These are phyloP conservation scores for Scytalidium lignicola DNA, from an alignment of 2,329 filamentous ascomycete genomes.

Conservation along the genomic window DNA sequence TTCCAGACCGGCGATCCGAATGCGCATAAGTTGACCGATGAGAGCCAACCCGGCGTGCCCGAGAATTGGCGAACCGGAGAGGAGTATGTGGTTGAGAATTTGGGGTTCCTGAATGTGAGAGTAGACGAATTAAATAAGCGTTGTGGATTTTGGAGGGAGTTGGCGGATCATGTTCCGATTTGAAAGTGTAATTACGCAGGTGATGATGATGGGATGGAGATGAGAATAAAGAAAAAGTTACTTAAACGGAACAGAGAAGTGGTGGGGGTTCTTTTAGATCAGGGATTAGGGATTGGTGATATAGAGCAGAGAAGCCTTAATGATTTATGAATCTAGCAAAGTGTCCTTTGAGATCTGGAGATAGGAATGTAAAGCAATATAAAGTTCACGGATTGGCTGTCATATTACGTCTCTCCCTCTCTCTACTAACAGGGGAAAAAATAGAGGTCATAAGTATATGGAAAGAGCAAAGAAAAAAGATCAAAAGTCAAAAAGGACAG, in stretches of 20 bases:
- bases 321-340: too few relatives aligned
- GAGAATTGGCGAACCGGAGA: constrained; percentile 24
- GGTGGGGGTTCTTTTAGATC: too few relatives aligned
- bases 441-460: too few relatives aligned
- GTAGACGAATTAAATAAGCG: constrained; percentile 36
- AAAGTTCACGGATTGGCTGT: too few relatives aligned
- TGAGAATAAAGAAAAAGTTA: not conserved
- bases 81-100: constrained; percentile 46
- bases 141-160: constrained; percentile 49
- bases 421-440: too few relatives aligned
- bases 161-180: constrained; percentile 42
- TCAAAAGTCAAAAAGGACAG: not conserved
- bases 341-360: too few relatives aligned
- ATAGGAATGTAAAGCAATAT: too few relatives aligned
- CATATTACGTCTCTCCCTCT: too few relatives aligned
- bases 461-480: not conserved
- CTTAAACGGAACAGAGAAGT: too few relatives aligned
- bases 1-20: constrained; percentile 56
- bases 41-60: constrained; percentile 39
- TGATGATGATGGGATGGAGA: too few relatives aligned
- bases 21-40: constrained; percentile 46
- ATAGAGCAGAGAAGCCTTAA: too few relatives aligned
- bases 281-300: too few relatives aligned
- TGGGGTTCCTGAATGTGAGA: constrained; percentile 37
- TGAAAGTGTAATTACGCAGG: constrained; percentile 22